Percentiles rank a stretch among this genome's conserved stretches.
Conservation (phyloP, 108 stramenopile genomes). For the Pseudonitzschia multiseries region DNA sequence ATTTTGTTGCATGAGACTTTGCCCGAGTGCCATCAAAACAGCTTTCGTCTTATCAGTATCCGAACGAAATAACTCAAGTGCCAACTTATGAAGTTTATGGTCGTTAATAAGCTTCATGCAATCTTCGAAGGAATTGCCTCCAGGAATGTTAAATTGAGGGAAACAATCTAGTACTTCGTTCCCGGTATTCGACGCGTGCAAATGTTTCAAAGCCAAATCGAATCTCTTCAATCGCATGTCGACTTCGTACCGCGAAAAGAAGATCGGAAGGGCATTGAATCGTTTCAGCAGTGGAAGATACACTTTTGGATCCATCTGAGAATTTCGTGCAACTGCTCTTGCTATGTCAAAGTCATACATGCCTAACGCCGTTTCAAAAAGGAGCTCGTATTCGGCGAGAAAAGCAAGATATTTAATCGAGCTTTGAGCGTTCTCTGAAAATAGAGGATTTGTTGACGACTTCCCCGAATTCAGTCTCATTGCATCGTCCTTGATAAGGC, state of each 20-base stretch:
- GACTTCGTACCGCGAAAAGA: conserved; percentile 67
- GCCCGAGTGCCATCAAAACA: conserved; percentile 66
- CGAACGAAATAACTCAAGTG: conserved; percentile 55
- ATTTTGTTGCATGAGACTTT: conserved; percentile 52
- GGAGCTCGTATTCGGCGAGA: conserved; percentile 77
- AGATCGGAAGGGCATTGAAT: conserved; percentile 55
- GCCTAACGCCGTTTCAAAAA: conserved; percentile 89
- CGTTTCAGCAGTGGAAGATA: conserved; percentile 87
- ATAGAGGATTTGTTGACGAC: conserved; percentile 53
- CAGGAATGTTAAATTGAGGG: conserved; percentile 14
- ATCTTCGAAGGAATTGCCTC: conserved; percentile 46
- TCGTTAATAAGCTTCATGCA: conserved; percentile 73
- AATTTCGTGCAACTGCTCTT: conserved; percentile 84
- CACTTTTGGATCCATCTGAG: conserved; percentile 94
- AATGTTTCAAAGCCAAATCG: conserved; percentile 67
- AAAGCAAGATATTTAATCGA: conserved; percentile 90
- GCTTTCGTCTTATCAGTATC: conserved; percentile 29
- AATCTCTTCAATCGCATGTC: conserved; percentile 82
- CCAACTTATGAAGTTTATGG: conserved; percentile 55
- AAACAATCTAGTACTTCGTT: conserved; percentile 28
- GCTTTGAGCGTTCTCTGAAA: conserved; percentile 70
- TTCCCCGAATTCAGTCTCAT: conserved; percentile 23
- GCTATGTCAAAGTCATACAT: conserved; percentile 92
- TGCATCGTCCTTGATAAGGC: conserved; percentile 64
- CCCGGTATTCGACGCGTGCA: conserved; percentile 38